Base-by-base conservation (phyloP, 768 basidiomycete genomes). In the Infundibulicybe gibba region DNA sequence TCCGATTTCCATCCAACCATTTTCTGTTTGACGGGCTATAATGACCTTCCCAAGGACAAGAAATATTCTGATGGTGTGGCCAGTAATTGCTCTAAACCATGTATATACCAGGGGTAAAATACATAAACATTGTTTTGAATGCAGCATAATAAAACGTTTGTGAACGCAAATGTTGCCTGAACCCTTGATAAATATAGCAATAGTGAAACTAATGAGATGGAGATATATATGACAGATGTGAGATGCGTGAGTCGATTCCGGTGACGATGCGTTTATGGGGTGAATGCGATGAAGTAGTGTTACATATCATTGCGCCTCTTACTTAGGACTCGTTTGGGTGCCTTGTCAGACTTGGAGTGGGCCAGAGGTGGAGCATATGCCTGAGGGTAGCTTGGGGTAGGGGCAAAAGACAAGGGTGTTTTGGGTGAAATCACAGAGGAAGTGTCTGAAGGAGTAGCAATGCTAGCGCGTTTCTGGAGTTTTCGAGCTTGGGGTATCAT, bases 271-370 rank as follows among this genome's bases (percentile, higher is more conserved):
- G 35, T n/a, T 19, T n/a, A 3, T 14, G 3, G 35, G 10, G 10
- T 38, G 35, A 38, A 17, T 14, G 30, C 14, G 14, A n/a, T 44
- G 30, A 31, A 44, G 16, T 31, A 31, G 5, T 44, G 32, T 33
- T 31, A 70, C 20, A 63, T 56, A 48, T 71, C 66, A 6, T 61
- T 60, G 50, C 68, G 64, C 45, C 69, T 65, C 56, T 76, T 77
- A 58, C 71, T 77, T 49, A 76, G 58, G 6, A 74, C 58, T 47
- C 64, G 66, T 53, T 68, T 70, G 14, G 62, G 55, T 19, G 48
- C 51, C 52, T 63, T 69, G 32, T 69, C 48, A 46, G 57, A 47
- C 31, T 62, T 56, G 44, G 38, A 31, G 33, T 41, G 15, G 51
- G 34, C 37, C 30, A 41, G 25, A 45, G 40, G 31, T 9, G 54